Percentiles rank a stretch among this genome's conserved stretches.
phyloP scores from a whole-genome alignment of 148 eudicot genomes.

The Persicaria maculosa region DNA sequence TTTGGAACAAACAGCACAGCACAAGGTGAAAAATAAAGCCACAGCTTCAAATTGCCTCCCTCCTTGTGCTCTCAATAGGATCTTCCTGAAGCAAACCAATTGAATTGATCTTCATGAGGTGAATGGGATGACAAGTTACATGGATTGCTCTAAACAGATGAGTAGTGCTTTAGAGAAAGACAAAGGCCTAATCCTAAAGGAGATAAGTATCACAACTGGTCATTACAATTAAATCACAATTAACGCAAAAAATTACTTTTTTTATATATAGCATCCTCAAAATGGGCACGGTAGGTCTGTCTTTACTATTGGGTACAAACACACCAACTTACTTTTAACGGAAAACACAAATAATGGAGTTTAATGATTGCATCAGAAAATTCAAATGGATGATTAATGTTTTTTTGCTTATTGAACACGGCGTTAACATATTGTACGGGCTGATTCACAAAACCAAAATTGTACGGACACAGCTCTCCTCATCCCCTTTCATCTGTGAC shows the following conservation, averaged over 20 bases:
- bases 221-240: too few species aligned
- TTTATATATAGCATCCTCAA: slow-evolving; percentile 17
- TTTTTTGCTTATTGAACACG: neutral
- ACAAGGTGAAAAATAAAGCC: too few species aligned
- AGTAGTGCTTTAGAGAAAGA: too few species aligned
- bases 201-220: too few species aligned
- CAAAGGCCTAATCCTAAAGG: too few species aligned
- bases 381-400: neutral
- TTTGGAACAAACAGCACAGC: neutral
- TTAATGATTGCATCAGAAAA: slow-evolving; percentile 9
- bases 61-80: neutral
- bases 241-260: too few species aligned
- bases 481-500: too few species aligned
- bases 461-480: slow-evolving; percentile 5
- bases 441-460: slow-evolving; percentile 2
- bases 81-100: neutral
- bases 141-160: neutral
- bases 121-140: neutral
- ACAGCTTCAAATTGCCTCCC: too few species aligned
- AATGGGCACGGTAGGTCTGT: slow-evolving; percentile 1
- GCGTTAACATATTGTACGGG: neutral
- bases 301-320: slow-evolving; percentile 7
- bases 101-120: neutral
- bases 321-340: slow-evolving; percentile 7
- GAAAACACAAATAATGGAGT: slow-evolving; percentile 9